Percentiles rank a stretch among this genome's conserved stretches.
Evolutionary conservation across 495 filamentous ascomycete genomes (phyloP).

Genomic region (Aspergillus sclerotiicarbonarius): DNA sequence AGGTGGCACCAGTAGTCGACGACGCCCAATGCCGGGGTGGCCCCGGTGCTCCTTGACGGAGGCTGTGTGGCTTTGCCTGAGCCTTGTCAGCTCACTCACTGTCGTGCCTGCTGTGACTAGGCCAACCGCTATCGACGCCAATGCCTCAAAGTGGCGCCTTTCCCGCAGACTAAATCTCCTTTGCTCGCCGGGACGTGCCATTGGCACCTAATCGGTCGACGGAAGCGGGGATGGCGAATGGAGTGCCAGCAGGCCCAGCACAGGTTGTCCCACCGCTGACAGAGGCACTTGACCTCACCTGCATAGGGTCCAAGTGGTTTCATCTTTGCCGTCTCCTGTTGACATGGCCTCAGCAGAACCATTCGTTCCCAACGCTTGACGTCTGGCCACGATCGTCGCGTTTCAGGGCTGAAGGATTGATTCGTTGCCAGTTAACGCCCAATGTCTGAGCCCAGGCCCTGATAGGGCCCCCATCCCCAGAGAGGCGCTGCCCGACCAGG

Average conservation of each 20-base stretch:
- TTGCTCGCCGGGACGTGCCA: background rate
- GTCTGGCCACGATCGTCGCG: constrained; percentile 19
- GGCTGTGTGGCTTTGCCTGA: constrained; percentile 14
- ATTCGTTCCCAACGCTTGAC: constrained; percentile 16
- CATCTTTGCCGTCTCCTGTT: constrained; percentile 12
- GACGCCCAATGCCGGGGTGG: constrained; percentile 14
- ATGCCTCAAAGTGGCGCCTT: constrained; percentile 5
- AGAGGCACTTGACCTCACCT: constrained; percentile 7
- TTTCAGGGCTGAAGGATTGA: constrained; percentile 19
- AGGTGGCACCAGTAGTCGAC: constrained; percentile 11
- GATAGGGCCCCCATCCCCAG: constrained; percentile 22
- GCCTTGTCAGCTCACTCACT: constrained; percentile 2
- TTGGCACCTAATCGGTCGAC: constrained; percentile 1
- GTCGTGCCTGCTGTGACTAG: constrained; percentile 5
- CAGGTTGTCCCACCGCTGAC: background rate
- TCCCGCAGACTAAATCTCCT: constrained; percentile 2
- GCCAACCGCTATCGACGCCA: background rate
- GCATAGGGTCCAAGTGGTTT: constrained; percentile 13
- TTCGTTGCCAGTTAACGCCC: constrained; percentile 27
- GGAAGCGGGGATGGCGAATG: background rate
- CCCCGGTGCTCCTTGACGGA: constrained; percentile 2
- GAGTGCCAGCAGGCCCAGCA: background rate
- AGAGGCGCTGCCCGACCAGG: constrained; percentile 27
- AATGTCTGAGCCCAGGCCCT: constrained; percentile 19
- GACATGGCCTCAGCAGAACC: constrained; percentile 16